Base-by-base conservation (phyloP, 176 grass and related monocot species). In the Oryza glaberrima region DNA sequence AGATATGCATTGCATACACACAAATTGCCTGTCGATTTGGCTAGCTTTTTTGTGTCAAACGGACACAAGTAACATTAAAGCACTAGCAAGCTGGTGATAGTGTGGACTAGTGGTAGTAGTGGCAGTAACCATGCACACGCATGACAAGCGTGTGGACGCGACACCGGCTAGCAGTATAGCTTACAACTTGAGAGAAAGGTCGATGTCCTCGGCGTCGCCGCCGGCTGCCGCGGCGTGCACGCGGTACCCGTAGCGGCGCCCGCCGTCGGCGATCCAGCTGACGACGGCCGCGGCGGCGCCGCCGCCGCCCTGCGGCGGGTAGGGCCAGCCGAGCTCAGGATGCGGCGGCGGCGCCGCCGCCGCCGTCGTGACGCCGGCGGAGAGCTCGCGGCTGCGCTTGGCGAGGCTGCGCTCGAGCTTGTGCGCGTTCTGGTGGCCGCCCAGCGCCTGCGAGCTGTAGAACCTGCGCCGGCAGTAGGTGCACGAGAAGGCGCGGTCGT, bases 381-480 rank as follows among this genome's bases (percentile, higher is more conserved):
- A 85, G 70, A 86, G 76, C 75, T 88, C 90, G 83, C 89, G 88
- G 82, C 86, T 90, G 79, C 88, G 88, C 79, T 86, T 90, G 79
- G 88, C 83, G 79, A 90, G 88, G 88, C 88, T 90, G 67, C 88
- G 88, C 88, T 90, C 67, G 85, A 98, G 95, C 88, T 93, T 98
- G 88, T 98, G 95, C 30, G 95, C 95, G 88, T 98, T 98, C 86
- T 98, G 95, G 90, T 98, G 95, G 38, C 95, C 95, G 15, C 95
- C 93, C 66, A 98, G 95, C 73, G 95, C 95, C 76, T 98, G 95
- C 28, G 95, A 98, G 76, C 93, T 98, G 93, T 85, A 94, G 91
- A 98, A 98, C 82, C 81, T 92, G 47, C 93, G 87, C 0, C 89
- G 86, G 77, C 95, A 98, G 82, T 95, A 98, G 85, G 88, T 94